Conservation (phyloP, 306 rosid species). For the Lupinus albus region DNA sequence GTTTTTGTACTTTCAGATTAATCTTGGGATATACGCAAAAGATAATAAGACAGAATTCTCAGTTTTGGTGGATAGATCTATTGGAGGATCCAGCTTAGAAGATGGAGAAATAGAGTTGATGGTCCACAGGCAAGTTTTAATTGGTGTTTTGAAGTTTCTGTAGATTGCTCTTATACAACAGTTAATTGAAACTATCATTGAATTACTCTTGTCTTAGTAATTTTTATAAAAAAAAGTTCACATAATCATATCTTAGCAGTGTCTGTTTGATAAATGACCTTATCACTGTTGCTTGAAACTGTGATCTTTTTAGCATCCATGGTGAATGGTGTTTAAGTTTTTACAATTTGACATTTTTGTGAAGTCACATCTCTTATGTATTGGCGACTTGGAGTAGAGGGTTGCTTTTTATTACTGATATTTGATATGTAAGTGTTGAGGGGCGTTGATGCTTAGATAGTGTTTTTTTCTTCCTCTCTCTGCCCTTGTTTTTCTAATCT, state of each 20-base stretch:
- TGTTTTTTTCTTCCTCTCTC: background rate
- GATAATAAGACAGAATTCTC: constrained; percentile 68
- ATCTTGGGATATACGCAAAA: constrained; percentile 66
- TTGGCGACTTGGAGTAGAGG: background rate
- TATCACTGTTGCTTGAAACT: constrained; percentile 29
- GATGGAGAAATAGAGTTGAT: constrained; percentile 85
- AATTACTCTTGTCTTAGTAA: background rate
- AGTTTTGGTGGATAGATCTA: constrained; percentile 75
- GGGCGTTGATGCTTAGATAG: constrained; percentile 7
- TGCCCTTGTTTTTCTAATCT: background rate
- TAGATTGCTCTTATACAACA: constrained; percentile 18
- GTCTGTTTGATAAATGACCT: too few relatives aligned
- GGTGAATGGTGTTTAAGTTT: constrained; percentile 21
- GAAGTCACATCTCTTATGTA: background rate
- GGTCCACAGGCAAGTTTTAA: constrained; percentile 67
- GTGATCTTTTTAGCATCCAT: constrained; percentile 26
- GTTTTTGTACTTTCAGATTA: constrained; percentile 57
- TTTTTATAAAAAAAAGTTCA: too few relatives aligned
- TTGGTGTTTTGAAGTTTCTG: constrained; percentile 12
- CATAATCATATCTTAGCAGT: constrained; percentile 1
- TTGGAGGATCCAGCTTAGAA: constrained; percentile 84
- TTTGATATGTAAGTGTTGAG: constrained; percentile 1
- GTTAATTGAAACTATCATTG: constrained; percentile 7
- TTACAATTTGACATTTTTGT: constrained; percentile 6
- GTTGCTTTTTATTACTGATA: background rate